Percentiles rank a stretch among this genome's conserved stretches.
Conservation (phyloP, 2,329 filamentous ascomycete species). For the Ascochyta clinopodiicola region DNA sequence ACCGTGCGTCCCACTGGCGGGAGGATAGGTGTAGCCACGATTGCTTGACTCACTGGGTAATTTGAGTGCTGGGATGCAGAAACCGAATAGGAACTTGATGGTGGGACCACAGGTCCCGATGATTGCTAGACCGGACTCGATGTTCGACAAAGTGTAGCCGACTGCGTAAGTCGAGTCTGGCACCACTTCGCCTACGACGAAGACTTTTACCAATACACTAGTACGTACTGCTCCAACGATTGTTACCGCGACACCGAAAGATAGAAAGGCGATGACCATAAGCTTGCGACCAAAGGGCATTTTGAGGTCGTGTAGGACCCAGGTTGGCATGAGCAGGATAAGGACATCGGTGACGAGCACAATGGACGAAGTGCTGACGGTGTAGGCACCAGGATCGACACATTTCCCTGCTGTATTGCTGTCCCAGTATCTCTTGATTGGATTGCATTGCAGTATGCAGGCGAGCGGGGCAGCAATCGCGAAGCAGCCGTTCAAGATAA, state of each 20-base stretch:
- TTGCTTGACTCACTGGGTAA: slow-evolving; percentile 8
- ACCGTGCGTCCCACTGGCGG: slow-evolving; percentile 2
- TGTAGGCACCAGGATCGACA: slow-evolving; percentile 18
- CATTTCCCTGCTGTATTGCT: slow-evolving; percentile 23
- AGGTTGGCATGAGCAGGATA: slow-evolving; percentile 28
- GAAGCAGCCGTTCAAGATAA: slow-evolving; percentile 22
- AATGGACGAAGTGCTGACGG: slow-evolving; percentile 20
- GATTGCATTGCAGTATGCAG: slow-evolving; percentile 38
- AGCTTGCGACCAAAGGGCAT: slow-evolving; percentile 25
- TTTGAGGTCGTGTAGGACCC: slow-evolving; percentile 28
- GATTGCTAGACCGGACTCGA: slow-evolving; percentile 27
- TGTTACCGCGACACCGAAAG: slow-evolving; percentile 24
- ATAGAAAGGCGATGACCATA: slow-evolving; percentile 26
- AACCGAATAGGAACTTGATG: slow-evolving; percentile 26
- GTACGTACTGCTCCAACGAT: slow-evolving; percentile 23
- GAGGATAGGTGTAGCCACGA: slow-evolving; percentile 8
- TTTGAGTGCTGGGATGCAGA: slow-evolving; percentile 24
- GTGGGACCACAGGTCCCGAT: slow-evolving; percentile 26
- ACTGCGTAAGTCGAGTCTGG: slow-evolving; percentile 20
- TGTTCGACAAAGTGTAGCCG: slow-evolving; percentile 22
- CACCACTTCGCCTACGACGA: slow-evolving; percentile 7
- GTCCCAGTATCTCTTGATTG: slow-evolving; percentile 38
- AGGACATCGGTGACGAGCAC: slow-evolving; percentile 28
- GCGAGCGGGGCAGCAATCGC: slow-evolving; percentile 22
- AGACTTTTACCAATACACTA: slow-evolving; percentile 18